These are phyloP conservation scores for Penicillium sp. DNA, from an alignment of 2,329 filamentous ascomycete genomes.

Conservation along the genomic window DNA sequence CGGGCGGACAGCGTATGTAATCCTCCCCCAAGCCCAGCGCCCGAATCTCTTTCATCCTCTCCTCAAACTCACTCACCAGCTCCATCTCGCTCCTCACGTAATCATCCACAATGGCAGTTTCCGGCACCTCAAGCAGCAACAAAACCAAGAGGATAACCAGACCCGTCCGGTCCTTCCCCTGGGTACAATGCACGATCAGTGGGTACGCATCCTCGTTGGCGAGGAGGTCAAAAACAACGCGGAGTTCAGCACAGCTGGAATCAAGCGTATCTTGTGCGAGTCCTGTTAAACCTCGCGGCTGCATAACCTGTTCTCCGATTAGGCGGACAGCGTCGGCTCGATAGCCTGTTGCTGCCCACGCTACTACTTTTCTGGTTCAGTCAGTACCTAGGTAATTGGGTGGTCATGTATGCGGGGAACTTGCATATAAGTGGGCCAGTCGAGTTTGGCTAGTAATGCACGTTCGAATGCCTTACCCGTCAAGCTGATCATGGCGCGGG, in stretches of 20 bases:
- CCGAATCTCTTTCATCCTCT: slow-evolving; percentile 62
- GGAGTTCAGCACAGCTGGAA: slow-evolving; percentile 60
- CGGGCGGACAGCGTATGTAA: slow-evolving; percentile 62
- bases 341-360: slow-evolving; percentile 61
- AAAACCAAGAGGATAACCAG: slow-evolving; percentile 64
- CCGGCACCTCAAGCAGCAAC: slow-evolving; percentile 53
- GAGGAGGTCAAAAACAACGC: slow-evolving; percentile 64
- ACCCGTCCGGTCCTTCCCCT: slow-evolving; percentile 81
- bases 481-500: slow-evolving; percentile 64
- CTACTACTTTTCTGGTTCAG: slow-evolving; percentile 59
- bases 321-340: slow-evolving; percentile 65
- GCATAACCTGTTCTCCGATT: slow-evolving; percentile 65
- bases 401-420: slow-evolving; percentile 18
- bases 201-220: slow-evolving; percentile 53
- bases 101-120: slow-evolving; percentile 61
- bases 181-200: slow-evolving; percentile 73
- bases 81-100: slow-evolving; percentile 62
- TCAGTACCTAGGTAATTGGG: too few relatives aligned
- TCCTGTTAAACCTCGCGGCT: slow-evolving; percentile 64
- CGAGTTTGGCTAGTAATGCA: slow-evolving; percentile 61
- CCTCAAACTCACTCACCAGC: slow-evolving; percentile 57
- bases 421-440: slow-evolving; percentile 62
- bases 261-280: slow-evolving; percentile 66
- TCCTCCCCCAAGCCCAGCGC: slow-evolving; percentile 67
- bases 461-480: slow-evolving; percentile 67